Evolutionary conservation across 73 alveolate species (phyloP), one percentile per base, ranked within the genome.

Genomic region (Durusdinium trenchii): DNA sequence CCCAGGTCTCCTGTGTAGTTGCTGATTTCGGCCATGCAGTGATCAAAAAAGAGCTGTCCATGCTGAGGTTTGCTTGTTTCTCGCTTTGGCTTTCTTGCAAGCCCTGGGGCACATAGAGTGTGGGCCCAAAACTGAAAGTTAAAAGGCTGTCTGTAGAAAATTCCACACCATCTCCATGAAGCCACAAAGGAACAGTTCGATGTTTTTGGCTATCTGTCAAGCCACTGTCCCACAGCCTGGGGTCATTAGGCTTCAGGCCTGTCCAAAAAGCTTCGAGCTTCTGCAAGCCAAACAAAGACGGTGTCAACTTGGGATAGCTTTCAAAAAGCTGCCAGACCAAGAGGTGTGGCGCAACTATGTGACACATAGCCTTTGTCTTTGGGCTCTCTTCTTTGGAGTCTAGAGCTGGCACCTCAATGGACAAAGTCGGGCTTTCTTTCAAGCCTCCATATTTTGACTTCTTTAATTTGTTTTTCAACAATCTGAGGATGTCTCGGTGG

Each of bases 391-490:
- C 87, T 78, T 78, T 78, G 12, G 87, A 6, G 43, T 78, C 87
- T 43, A 78, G 43, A 78, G 87, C 87, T 43, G 87, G 61, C 87
- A 78, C 87, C 5, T 32, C 62, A 6, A 43, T 78, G 87, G 87
- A 9, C 60, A 78, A 36, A 36, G 23, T 7, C 5, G 57, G 87
- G 87, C 87, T 78, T 78, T 78, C 87, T 43, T 78, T 78, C 87
- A 71, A 71, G 61, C 87, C 87, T 42, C 87, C 87, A 78, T 78
- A 78, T 78, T 78, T 78, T 18, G 87, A 78, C 3, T 78, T 40
- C 23, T 78, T 78, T 3, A 40, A 40, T 61, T 78, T 78, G 4
- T 40, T 43, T 78, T 32, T 23, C 6, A 78, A 40, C 87, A 78
- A 78, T 38, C 84, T 71, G 16, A 71, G 84, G 18, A 71, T 16